Conservation (phyloP, 2,329 filamentous ascomycete species). For the Talaromyces sp. region DNA sequence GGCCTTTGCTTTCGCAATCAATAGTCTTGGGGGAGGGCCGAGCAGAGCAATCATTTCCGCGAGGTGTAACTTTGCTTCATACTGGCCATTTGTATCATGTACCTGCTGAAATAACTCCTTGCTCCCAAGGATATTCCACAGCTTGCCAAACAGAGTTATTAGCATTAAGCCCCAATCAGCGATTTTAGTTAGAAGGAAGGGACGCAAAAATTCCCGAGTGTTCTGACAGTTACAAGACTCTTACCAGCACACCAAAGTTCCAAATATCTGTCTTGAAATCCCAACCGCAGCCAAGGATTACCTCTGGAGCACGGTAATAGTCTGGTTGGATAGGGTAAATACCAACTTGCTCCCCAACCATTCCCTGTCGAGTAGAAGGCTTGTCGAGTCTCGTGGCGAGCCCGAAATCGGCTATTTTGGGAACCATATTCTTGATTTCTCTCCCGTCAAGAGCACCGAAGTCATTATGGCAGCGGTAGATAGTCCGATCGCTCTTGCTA, state of each 20-base stretch:
- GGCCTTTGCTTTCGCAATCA: slow-evolving; percentile 20
- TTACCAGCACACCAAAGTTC: slow-evolving; percentile 24
- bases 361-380: slow-evolving; percentile 10
- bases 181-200: too few relatives aligned
- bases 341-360: slow-evolving; percentile 30
- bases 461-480: slow-evolving; percentile 33
- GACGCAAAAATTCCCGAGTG: too few relatives aligned
- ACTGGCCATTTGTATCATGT: slow-evolving; percentile 12
- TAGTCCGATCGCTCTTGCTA: slow-evolving; percentile 25
- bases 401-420: slow-evolving; percentile 35
- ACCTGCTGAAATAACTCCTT: slow-evolving; percentile 20
- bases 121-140: slow-evolving; percentile 18
- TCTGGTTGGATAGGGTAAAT: slow-evolving; percentile 21
- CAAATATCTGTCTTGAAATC: slow-evolving; percentile 26
- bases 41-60: slow-evolving; percentile 19
- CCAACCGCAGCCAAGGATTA: slow-evolving; percentile 25
- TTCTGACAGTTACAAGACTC: too few relatives aligned
- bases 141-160: not conserved
- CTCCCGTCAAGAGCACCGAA: slow-evolving; percentile 26
- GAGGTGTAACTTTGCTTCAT: slow-evolving; percentile 16
- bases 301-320: slow-evolving; percentile 26
- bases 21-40: slow-evolving; percentile 14
- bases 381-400: slow-evolving; percentile 30
- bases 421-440: slow-evolving; percentile 22
- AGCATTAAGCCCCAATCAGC: not conserved